These are phyloP conservation scores for Dunaliella sp. DNA, from an alignment of 139 green algal species.

Conservation along the genomic window DNA sequence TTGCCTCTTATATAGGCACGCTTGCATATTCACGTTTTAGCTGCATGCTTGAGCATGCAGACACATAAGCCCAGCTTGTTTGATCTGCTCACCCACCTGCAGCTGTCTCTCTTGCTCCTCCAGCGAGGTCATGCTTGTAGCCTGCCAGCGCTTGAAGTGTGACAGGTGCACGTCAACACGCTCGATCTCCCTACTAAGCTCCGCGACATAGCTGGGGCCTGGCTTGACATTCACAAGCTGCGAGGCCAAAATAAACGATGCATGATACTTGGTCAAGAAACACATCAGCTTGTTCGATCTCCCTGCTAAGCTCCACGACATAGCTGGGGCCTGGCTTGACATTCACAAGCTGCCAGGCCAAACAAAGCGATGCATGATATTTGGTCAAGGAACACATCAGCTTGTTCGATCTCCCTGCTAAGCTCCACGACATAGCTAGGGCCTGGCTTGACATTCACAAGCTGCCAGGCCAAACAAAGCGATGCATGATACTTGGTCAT, in stretches of 20 bases:
- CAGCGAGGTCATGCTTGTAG: slow-evolving; percentile 13
- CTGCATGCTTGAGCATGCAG: too few relatives aligned
- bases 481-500: too few relatives aligned
- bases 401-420: slow-evolving; percentile 12
- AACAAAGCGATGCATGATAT: too few relatives aligned
- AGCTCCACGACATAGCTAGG: slow-evolving; percentile 16
- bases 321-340: background rate
- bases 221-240: background rate
- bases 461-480: too few relatives aligned
- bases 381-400: too few relatives aligned
- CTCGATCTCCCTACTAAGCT: slow-evolving; percentile 18
- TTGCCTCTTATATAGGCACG: too few relatives aligned
- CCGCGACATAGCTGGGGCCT: slow-evolving; percentile 6
- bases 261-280: too few relatives aligned
- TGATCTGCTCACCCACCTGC: background rate
- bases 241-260: too few relatives aligned
- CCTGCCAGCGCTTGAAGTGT: slow-evolving; percentile 8
- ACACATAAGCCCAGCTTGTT: too few relatives aligned
- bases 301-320: slow-evolving; percentile 12
- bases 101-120: slow-evolving; percentile 14
- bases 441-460: background rate
- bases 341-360: background rate
- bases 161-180: slow-evolving; percentile 2
- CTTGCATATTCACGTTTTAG: too few relatives aligned
- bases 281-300: slow-evolving; percentile 20